These are phyloP conservation scores for Dalbergia oliveri DNA, from an alignment of 306 rosid genomes.

Conservation along the genomic window DNA sequence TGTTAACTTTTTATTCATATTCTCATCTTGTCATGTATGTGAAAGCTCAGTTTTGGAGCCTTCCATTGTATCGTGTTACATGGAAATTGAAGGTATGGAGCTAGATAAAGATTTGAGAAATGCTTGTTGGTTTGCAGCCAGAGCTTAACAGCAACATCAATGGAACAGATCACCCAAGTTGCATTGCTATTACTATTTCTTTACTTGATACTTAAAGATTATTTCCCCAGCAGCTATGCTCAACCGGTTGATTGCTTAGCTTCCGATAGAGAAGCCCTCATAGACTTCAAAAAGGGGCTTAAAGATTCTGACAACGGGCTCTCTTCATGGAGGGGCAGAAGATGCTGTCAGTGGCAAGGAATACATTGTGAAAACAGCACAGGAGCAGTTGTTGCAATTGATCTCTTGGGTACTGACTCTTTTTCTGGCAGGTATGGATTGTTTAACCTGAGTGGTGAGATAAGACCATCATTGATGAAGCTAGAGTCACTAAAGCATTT, in stretches of 20 bases:
- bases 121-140: not conserved
- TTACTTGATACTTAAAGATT: not conserved
- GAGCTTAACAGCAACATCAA: slow-evolving; percentile 12
- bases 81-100: not conserved
- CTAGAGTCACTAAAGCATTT: slow-evolving; percentile 53
- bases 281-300: slow-evolving; percentile 58
- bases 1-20: too few relatives aligned
- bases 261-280: slow-evolving; percentile 50
- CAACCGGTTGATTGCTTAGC: slow-evolving; percentile 37
- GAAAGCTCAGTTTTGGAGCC: too few relatives aligned
- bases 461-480: slow-evolving; percentile 54
- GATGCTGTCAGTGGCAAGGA: slow-evolving; percentile 59
- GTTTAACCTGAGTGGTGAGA: slow-evolving; percentile 53
- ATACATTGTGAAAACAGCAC: slow-evolving; percentile 49
- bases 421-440: slow-evolving; percentile 37
- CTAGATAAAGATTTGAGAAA: not conserved
- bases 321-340: slow-evolving; percentile 55
- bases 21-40: too few relatives aligned
- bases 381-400: slow-evolving; percentile 49
- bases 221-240: not conserved
- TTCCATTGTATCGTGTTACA: too few relatives aligned
- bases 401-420: slow-evolving; percentile 16
- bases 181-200: slow-evolving; percentile 19
- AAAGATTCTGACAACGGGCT: slow-evolving; percentile 49
- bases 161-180: slow-evolving; percentile 34